A percentile compares a stretch with the other conserved stretches of the same genome.
Evolutionary conservation across 139 green algal species (phyloP).

Genomic region (Tetradesmus obliquus): DNA sequence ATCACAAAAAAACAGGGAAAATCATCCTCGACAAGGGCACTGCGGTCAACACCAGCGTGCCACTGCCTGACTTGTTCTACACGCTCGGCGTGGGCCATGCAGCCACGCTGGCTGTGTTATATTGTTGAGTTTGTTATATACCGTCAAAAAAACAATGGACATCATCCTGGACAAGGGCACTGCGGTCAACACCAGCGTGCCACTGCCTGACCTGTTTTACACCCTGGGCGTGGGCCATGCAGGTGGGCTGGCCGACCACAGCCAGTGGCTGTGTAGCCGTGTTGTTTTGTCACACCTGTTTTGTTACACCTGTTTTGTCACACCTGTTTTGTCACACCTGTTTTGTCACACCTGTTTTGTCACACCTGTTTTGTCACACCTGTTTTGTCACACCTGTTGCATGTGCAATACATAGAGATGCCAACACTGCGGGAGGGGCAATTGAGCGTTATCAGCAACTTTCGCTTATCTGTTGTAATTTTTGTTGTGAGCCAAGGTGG

Average conservation of each 20-base stretch:
- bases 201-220: slow-evolving; percentile 3
- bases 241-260: not conserved
- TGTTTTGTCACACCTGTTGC: not conserved
- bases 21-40: slow-evolving; percentile 29
- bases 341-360: slow-evolving; percentile 2
- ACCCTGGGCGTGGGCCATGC: not conserved
- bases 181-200: not conserved
- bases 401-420: not conserved
- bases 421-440: not conserved
- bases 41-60: not conserved
- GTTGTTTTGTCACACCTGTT: too few species aligned
- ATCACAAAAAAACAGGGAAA: not conserved
- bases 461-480: too few species aligned
- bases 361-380: not conserved
- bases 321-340: too few species aligned
- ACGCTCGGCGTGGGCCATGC: not conserved
- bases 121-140: too few species aligned
- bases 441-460: too few species aligned
- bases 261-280: not conserved
- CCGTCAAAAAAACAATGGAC: not conserved
- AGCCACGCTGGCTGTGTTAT: not conserved
- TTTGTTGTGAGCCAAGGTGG: not conserved
- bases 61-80: slow-evolving; percentile 5
- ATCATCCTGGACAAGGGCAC: slow-evolving; percentile 29
- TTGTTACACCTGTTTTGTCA: too few species aligned